Evolutionary conservation across 345 rosid genomes (phyloP).

Genomic region (Gossypium ekmanianum): DNA sequence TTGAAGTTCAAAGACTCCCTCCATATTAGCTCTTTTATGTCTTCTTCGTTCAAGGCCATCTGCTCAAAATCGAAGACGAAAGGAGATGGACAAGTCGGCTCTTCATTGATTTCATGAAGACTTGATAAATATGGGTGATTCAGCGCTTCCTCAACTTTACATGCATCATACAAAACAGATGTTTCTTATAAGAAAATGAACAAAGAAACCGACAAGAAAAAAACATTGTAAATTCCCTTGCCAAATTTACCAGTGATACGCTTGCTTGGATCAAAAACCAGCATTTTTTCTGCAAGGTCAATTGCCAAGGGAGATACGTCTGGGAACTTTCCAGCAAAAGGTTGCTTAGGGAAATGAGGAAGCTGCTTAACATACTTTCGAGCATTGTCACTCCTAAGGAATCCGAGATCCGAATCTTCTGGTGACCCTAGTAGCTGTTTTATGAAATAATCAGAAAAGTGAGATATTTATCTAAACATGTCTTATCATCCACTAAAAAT

Average conservation of each 20-base stretch:
- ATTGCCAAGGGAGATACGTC: constrained; percentile 58
- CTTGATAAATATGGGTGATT: constrained; percentile 71
- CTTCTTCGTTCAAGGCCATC: constrained; percentile 58
- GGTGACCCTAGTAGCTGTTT: constrained; percentile 79
- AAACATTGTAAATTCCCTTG: not conserved
- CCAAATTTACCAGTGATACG: constrained; percentile 61
- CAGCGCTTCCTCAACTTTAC: constrained; percentile 71
- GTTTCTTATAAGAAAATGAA: constrained; percentile 12
- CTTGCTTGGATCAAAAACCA: constrained; percentile 76
- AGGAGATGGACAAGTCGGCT: constrained; percentile 64
- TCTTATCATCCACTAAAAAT: not conserved
- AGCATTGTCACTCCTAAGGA: constrained; percentile 79
- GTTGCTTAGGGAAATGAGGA: constrained; percentile 63
- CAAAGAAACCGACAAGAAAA: not conserved
- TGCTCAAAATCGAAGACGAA: constrained; percentile 78
- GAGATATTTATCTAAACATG: not conserved
- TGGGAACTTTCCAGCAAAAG: constrained; percentile 61
- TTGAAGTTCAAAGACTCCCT: constrained; percentile 61
- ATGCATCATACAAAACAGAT: constrained; percentile 8
- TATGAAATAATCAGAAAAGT: not conserved
- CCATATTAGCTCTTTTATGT: constrained; percentile 75
- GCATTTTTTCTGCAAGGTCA: constrained; percentile 84
- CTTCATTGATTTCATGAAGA: constrained; percentile 92
- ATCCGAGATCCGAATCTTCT: constrained; percentile 77
- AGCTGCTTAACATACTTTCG: constrained; percentile 76